Base-by-base conservation (phyloP, 257 asterid species). In the Nicotiana obtusifolia region DNA sequence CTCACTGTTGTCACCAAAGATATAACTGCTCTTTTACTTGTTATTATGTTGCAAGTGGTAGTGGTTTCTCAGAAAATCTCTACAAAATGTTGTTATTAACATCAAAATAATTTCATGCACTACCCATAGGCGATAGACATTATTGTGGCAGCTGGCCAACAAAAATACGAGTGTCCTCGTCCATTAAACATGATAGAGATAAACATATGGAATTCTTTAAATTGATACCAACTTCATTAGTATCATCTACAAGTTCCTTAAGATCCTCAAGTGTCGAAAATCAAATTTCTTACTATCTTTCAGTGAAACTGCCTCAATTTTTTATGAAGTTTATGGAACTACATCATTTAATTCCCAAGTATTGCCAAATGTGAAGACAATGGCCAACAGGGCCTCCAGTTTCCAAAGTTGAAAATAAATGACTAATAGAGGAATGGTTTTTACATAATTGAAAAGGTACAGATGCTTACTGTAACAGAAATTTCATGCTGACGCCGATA, bases 401-500 rank as follows among this genome's bases (percentile, higher is more conserved):
- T 68, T 71, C 78, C 35, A 8, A 62, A 4, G 26, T 62, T 62
- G 35, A 62, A 13, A 7, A 44, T 41, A 57, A 44, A 71, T 71
- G 20, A 71, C 35, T 7, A 22, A 49, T 22, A 44, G 24, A 44
- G 5, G 8, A 75, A 75, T 49, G 26, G 75, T 4, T 75, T 49
- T 37, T 49, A 75, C 35, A 8, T 49, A 59, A 75, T 47, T 30
- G 65, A 53, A 62, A 73, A 13, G 16, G 47, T 83, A 65, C 1
- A 81, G 84, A 82, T 77, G 76, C 97, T 88, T 88, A 94, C 99
- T 3, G 91, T 82, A 22, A 96, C 97, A 64, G 94, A 82, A 82
- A 96, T 94, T 88, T 96, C 99, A 87, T 96, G 98, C 81, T 73
- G 88, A 19, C 84, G 89, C 24, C 97, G 89, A 86, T 93, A 96